Conservation (phyloP, 352 stramenopile species). For the Sclerospora graminicola region DNA sequence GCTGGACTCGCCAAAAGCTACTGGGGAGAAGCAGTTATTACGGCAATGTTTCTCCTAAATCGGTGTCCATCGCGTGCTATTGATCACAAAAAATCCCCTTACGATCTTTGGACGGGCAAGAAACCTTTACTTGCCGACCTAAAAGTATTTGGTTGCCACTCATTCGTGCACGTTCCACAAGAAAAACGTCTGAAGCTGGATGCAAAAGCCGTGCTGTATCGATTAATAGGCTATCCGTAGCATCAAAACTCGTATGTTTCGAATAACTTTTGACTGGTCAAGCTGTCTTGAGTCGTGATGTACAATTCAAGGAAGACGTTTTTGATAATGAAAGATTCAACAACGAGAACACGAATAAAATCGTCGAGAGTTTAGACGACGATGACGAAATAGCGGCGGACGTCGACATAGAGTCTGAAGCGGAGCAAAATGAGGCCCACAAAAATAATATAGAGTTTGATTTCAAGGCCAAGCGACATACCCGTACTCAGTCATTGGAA, state of each 20-base stretch:
- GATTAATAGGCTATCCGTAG: slow-evolving; percentile 3
- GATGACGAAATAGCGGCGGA: neutral
- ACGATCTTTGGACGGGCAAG: neutral
- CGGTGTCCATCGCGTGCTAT: neutral
- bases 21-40: neutral
- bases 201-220: neutral
- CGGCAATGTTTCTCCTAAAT: neutral
- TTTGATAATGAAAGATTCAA: neutral
- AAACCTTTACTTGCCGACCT: neutral
- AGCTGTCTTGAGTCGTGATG: neutral
- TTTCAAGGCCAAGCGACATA: too few relatives aligned
- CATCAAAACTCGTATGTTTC: slow-evolving; percentile 1
- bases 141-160: slow-evolving; percentile 1
- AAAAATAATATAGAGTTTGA: neutral
- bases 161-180: neutral
- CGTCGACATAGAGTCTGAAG: neutral
- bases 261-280: neutral
- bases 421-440: neutral
- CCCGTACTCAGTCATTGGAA: too few relatives aligned
- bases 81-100: neutral
- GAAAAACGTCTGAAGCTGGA: slow-evolving; percentile 2
- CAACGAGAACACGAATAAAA: neutral
- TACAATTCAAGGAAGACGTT: neutral
- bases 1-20: neutral
- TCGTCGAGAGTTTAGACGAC: neutral